Evolutionary conservation across 345 rosid species (phyloP).

Genomic region (Excoecaria agallocha): DNA sequence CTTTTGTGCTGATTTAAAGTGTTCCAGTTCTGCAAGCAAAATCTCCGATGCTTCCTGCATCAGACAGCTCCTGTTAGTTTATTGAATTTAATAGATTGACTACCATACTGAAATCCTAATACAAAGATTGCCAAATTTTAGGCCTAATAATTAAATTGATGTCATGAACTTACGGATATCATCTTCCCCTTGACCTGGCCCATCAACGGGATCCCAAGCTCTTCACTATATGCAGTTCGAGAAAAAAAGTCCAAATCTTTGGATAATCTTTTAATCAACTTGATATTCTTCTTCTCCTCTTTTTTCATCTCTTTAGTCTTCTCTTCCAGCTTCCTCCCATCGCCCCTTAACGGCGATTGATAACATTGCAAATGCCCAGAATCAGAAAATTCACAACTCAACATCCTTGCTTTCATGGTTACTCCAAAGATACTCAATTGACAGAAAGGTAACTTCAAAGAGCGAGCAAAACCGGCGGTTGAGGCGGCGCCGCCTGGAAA

Average conservation of each 20-base stretch:
- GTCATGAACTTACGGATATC: conserved; percentile 11
- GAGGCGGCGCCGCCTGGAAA: background rate
- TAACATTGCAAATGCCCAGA: conserved; percentile 8
- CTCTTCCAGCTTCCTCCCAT: conserved; percentile 18
- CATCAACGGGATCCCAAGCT: background rate
- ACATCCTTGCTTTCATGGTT: background rate
- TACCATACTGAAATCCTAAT: background rate
- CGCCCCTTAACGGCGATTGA: background rate
- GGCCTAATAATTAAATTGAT: too few species aligned
- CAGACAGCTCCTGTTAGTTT: background rate
- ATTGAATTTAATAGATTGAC: background rate
- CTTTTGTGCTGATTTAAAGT: conserved; percentile 14
- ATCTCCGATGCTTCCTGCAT: conserved; percentile 25
- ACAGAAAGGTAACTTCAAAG: background rate
- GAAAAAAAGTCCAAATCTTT: conserved; percentile 14
- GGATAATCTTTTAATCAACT: conserved; percentile 26
- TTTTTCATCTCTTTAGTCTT: conserved; percentile 17
- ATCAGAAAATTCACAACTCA: conserved; percentile 10
- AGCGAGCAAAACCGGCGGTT: background rate
- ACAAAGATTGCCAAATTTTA: background rate
- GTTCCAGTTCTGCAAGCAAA: conserved; percentile 16
- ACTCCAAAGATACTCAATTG: background rate
- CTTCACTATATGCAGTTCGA: background rate
- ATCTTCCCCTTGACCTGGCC: conserved; percentile 11
- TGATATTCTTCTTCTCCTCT: conserved; percentile 20